These are phyloP conservation scores for Thermothielavioides terrestris DNA, from an alignment of 495 filamentous ascomycete genomes.

Conservation along the genomic window DNA sequence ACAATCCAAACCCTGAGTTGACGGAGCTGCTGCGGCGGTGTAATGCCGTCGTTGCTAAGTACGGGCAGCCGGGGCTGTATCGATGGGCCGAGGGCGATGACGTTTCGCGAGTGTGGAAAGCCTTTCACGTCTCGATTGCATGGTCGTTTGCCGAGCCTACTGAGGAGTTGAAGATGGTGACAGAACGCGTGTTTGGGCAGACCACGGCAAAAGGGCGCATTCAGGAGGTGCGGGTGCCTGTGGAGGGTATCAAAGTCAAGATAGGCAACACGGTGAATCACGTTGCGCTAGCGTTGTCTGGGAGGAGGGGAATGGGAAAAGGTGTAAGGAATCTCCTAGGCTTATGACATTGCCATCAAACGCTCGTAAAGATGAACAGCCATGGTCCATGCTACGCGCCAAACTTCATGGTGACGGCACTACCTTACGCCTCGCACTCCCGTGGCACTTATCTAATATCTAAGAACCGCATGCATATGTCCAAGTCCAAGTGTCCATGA, in stretches of 20 bases:
- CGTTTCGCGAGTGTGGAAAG: conserved; percentile 17
- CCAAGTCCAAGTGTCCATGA: too few relatives aligned
- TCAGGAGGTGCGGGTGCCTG: conserved; percentile 28
- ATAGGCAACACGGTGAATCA: conserved; percentile 64
- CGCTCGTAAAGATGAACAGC: not conserved
- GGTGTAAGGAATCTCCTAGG: conserved; percentile 14
- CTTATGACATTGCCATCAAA: not conserved
- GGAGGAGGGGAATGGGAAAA: conserved; percentile 8
- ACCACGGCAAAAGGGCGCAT: conserved; percentile 15
- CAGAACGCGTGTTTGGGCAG: conserved; percentile 20
- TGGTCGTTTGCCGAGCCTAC: conserved; percentile 54
- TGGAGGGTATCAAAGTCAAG: conserved; percentile 59
- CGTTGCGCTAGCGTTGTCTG: conserved; percentile 35
- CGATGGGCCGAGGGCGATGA: conserved; percentile 19
- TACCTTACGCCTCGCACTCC: too few relatives aligned
- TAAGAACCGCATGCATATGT: too few relatives aligned
- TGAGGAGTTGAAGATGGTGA: conserved; percentile 27
- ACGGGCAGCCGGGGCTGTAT: conserved; percentile 71
- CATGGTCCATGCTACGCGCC: too few relatives aligned
- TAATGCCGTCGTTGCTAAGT: conserved; percentile 51
- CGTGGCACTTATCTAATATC: too few relatives aligned
- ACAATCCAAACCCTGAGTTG: conserved; percentile 43
- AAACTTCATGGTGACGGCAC: too few relatives aligned
- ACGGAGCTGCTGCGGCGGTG: conserved; percentile 53
- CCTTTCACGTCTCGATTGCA: conserved; percentile 75